phyloP scores from a whole-genome alignment of 140 eudicot species.

The Senecio squalidus region DNA sequence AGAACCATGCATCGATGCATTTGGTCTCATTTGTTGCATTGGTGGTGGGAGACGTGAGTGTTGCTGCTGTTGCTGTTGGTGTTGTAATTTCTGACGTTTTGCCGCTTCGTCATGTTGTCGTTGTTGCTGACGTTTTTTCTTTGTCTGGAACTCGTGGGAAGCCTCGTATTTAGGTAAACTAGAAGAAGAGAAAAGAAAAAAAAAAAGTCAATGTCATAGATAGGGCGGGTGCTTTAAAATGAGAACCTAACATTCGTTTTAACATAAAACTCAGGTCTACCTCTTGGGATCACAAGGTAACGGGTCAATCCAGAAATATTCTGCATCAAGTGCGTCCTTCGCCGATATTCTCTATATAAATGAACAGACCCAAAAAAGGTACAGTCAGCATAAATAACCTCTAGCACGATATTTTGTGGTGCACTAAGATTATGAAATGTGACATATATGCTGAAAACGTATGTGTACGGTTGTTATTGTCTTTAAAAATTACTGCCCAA shows the following conservation, averaged over 20 bases:
- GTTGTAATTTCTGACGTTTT: slow-evolving; percentile 57
- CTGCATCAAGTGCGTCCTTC: slow-evolving; percentile 91
- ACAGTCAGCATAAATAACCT: slow-evolving; percentile 9
- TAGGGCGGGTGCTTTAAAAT: neutral
- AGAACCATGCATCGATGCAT: slow-evolving; percentile 31
- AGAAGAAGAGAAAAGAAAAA: too few relatives aligned
- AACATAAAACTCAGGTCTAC: slow-evolving; percentile 21
- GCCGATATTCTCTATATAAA: slow-evolving; percentile 75
- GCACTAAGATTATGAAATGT: slow-evolving; percentile 1
- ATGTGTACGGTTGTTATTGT: neutral
- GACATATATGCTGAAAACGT: neutral
- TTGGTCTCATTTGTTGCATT: slow-evolving; percentile 49
- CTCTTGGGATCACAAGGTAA: slow-evolving; percentile 88
- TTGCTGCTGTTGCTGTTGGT: slow-evolving; percentile 64
- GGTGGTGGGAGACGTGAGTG: slow-evolving; percentile 78
- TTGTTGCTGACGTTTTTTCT: slow-evolving; percentile 83
- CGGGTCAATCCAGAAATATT: slow-evolving; percentile 90
- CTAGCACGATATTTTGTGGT: neutral
- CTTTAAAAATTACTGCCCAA: neutral
- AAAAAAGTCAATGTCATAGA: slow-evolving; percentile 1
- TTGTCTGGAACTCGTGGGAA: slow-evolving; percentile 83
- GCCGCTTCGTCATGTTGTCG: slow-evolving; percentile 69
- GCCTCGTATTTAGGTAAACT: slow-evolving; percentile 84
- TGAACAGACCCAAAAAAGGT: neutral
- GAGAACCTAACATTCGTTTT: neutral